Evolutionary conservation across 805 yeast genomes (phyloP).

Genomic region (Zygosaccharomyces pseudorouxii): DNA sequence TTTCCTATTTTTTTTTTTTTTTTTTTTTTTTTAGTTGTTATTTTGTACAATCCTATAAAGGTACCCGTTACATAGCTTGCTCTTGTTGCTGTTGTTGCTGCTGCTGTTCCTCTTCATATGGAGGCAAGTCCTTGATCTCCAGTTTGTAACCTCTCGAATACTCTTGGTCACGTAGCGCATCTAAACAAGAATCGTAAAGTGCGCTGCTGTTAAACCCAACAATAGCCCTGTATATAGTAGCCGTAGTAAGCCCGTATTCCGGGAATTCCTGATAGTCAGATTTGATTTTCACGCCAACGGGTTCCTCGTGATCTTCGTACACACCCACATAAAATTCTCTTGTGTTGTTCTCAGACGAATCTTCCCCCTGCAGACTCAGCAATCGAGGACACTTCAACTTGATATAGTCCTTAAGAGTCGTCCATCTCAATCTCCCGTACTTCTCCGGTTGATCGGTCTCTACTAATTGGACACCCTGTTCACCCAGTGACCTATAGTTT

Average conservation of each 20-base stretch:
- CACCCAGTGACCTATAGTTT: slow-evolving; percentile 6
- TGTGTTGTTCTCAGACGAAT: slow-evolving; percentile 21
- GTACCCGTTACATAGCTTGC: not conserved
- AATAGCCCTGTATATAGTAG: slow-evolving; percentile 32
- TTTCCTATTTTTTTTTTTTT: not conserved
- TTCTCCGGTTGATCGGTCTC: slow-evolving; percentile 26
- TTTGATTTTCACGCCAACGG: slow-evolving; percentile 11
- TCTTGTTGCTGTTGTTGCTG: not conserved
- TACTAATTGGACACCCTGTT: slow-evolving; percentile 9
- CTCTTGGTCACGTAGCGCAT: slow-evolving; percentile 28
- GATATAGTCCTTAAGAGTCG: slow-evolving; percentile 37
- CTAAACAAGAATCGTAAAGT: slow-evolving; percentile 25
- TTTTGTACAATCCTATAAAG: not conserved
- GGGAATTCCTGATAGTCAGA: slow-evolving; percentile 5
- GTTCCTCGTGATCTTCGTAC: slow-evolving; percentile 29
- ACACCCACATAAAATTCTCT: slow-evolving; percentile 36
- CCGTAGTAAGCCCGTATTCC: slow-evolving; percentile 23
- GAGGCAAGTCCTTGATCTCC: slow-evolving; percentile 24
- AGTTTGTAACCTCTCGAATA: slow-evolving; percentile 29
- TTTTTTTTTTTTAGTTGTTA: not conserved
- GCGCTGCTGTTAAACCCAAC: slow-evolving; percentile 34
- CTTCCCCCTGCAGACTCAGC: slow-evolving; percentile 16
- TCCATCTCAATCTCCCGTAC: slow-evolving; percentile 36
- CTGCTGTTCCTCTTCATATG: slow-evolving; percentile 20
- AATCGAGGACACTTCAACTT: slow-evolving; percentile 32